Evolutionary conservation across 345 rosid genomes (phyloP), one percentile per base, ranked within the genome.

Genomic region (Euphorbia pulcherrima): DNA sequence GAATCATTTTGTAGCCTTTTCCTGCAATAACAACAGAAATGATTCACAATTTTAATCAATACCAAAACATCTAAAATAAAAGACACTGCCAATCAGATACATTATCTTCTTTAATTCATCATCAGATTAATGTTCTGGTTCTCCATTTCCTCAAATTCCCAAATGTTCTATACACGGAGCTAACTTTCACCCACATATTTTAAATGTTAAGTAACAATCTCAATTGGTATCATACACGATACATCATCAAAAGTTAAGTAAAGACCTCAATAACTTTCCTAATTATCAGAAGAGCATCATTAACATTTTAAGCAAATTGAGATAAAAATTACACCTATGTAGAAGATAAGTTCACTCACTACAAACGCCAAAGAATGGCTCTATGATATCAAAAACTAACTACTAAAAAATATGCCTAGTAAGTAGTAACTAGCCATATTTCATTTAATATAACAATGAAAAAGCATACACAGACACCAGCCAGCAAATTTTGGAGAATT

Each of bases 11-110:
- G 63, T 63, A 35, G 65, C 64, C 64, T 72, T 72, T 50, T 77
- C 79, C 84, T 74, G 70, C 70, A 61, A 23, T 58, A 30, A 24
- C 71, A 62, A 17, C 50, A 68, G 46, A 60, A 72, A 46, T 24
- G 13, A 57, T 48, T 40, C n/a, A 18, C 44, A 29, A 20, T 29
- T 56, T 12, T 13, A n/a, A 50, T 35, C 64, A 28, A 57, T 12
- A 11, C 1, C 39, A 27, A 5, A 1, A 24, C 23, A 21, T 23
- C 6, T 23, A 39, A 61, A 61, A 20, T 33, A 33, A 17, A 27
- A 67, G 17, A 23, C 35, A 67, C 28, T 13, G 33, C 13, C 23
- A 68, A n/a, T n/a, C 64, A 35, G 41, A 8, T 7, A n/a, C 33
- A 20, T 35, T 20, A 30, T 58, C 62, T 41, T 1, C 47, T 35